A percentile compares a stretch with the other conserved stretches of the same genome.
These are phyloP conservation scores for Paramecium tetraurelia DNA, from an alignment of 73 alveolate genomes.

Conservation along the genomic window DNA sequence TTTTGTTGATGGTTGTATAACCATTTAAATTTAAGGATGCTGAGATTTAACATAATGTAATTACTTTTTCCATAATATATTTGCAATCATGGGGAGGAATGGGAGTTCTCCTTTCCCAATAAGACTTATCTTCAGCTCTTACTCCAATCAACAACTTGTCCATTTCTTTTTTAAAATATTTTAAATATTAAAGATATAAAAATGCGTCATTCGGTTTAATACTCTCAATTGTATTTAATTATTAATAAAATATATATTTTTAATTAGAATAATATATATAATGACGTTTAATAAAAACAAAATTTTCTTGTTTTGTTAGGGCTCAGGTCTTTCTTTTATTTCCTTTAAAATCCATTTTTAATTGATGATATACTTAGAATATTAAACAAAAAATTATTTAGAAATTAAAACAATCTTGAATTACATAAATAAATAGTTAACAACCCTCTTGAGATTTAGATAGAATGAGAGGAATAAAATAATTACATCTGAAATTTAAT, in stretches of 20 bases:
- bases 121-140: slow-evolving; percentile 74
- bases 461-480: not conserved
- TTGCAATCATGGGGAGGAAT: slow-evolving; percentile 75
- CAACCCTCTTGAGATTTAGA: too few species aligned
- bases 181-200: not conserved
- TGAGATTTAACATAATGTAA: not conserved
- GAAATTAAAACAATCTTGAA: not conserved
- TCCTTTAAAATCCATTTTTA: too few species aligned
- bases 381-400: too few species aligned
- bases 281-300: not conserved
- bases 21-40: slow-evolving; percentile 65
- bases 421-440: too few species aligned
- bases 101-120: slow-evolving; percentile 90
- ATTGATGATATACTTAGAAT: too few species aligned
- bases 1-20: slow-evolving; percentile 80
- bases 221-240: not conserved
- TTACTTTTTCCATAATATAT: slow-evolving; percentile 47
- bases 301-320: not conserved
- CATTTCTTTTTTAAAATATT: not conserved
- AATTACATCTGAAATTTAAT: not conserved
- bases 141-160: slow-evolving; percentile 66
- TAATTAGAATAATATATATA: not conserved
- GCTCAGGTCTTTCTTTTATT: not conserved
- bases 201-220: not conserved
- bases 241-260: not conserved